A percentile compares a stretch with the other conserved stretches of the same genome.
Evolutionary conservation across 139 green algal species (phyloP).

Genomic region (Micractinium conductrix): DNA sequence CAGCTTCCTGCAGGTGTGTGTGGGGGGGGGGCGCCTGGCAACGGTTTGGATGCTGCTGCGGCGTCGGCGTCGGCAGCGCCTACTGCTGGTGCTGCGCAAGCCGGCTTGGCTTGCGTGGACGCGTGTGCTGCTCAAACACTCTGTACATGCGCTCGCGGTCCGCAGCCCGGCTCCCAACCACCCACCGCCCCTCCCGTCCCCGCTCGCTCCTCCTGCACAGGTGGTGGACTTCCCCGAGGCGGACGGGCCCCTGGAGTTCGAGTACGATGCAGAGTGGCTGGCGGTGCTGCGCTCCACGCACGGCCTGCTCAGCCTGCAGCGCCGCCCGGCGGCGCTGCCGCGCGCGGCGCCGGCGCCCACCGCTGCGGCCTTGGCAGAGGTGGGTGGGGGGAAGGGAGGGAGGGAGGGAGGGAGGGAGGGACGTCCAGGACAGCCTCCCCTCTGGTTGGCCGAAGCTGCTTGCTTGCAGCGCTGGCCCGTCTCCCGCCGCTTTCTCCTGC

Average conservation of each 20-base stretch:
- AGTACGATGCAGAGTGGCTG: slow-evolving; percentile 97
- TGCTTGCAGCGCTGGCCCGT: too few species aligned
- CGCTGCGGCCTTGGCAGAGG: slow-evolving; percentile 13
- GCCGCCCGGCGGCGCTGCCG: slow-evolving; percentile 44
- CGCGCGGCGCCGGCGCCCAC: not conserved
- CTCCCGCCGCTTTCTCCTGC: too few species aligned
- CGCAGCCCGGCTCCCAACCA: not conserved
- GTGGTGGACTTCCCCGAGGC: slow-evolving; percentile 76
- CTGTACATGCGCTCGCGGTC: not conserved
- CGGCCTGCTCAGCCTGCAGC: slow-evolving; percentile 60
- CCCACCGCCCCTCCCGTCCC: not conserved
- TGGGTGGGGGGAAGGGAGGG: too few species aligned
- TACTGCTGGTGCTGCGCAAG: not conserved
- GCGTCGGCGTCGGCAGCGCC: not conserved
- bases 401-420: too few species aligned
- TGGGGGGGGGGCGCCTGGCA: slow-evolving; percentile 91
- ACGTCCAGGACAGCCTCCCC: too few species aligned
- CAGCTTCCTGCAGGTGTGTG: slow-evolving; percentile 92
- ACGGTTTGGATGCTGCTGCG: slow-evolving; percentile 44
- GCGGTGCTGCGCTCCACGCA: slow-evolving; percentile 84
- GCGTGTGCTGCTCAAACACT: not conserved
- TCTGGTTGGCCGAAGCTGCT: too few species aligned
- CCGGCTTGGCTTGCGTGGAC: not conserved
- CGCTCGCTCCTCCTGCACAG: slow-evolving; percentile 35
- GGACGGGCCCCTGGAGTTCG: slow-evolving; percentile 66